Evolutionary conservation across 306 rosid genomes (phyloP), one percentile per base, ranked within the genome.

Genomic region (Prunus armeniaca): DNA sequence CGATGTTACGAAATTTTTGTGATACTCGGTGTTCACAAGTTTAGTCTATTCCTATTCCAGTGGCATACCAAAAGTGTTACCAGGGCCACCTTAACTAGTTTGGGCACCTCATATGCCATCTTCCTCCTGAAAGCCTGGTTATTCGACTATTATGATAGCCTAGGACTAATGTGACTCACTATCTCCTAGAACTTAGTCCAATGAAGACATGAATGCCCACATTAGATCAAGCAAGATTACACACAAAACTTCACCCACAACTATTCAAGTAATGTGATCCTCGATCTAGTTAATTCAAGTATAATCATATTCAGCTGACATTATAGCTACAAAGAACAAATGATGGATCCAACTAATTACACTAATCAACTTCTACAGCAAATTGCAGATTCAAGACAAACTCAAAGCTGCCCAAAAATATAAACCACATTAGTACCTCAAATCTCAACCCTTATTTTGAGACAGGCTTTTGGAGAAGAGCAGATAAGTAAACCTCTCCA

Each of bases 401-500:
- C 56, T 13, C 25, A 27, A 12, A 38, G 43, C 43, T 38, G 43
- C 43, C 43, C 9, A 38, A 38, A 50, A 9, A 52, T 61, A 61
- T 17, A 52, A 46, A 18, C 9, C 72, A 74, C 24, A 62, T 32
- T 76, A 67, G 22, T 71, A 65, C 74, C 78, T 70, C 80, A 83
- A 68, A 30, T 56, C 19, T 41, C 12, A 20, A 32, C 57, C 60
- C 77, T 88, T 92, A 95, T 84, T 84, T 88, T n/a, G 91, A 85
- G 19, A 82, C 56, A 52, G 99, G 97, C 86, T 95, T 95, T 76
- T 92, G 99, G 81, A 95, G 69, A 77, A 95, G 86, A 1, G 93
- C 97, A 22, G 99, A 89, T 88, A 95, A 86, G 85, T 79, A 95
- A 76, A 92, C 84, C 78, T 95, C 99, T 3, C 86, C 91, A 68